Conservation (phyloP, 163 green algal species). For the Scenedesmus sp. region DNA sequence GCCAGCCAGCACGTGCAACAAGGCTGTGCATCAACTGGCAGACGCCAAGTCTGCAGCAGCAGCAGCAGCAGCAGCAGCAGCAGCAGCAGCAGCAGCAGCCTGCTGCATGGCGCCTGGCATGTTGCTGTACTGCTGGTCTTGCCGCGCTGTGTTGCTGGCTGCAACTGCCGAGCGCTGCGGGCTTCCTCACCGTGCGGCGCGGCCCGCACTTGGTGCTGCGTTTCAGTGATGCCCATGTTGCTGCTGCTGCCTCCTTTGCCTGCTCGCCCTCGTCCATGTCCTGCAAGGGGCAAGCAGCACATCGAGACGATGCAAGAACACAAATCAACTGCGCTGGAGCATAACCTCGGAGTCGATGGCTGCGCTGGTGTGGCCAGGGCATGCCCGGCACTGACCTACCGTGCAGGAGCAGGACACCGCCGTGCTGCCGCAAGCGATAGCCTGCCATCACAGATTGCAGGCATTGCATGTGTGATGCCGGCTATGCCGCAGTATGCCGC, state of each 20-base stretch:
- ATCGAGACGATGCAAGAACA: background rate
- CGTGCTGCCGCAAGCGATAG: background rate
- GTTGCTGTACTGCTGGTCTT: background rate
- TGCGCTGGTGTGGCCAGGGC: background rate
- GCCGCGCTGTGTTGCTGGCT: background rate
- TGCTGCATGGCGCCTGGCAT: background rate
- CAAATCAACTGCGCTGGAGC: background rate
- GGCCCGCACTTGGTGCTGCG: constrained; percentile 89
- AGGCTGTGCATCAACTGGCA: background rate
- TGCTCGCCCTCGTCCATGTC: constrained; percentile 70
- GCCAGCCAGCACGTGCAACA: background rate
- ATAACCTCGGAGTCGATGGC: no score
- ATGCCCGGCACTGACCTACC: background rate
- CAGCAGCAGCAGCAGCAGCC: background rate
- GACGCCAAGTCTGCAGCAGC: background rate
- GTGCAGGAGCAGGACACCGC: background rate
- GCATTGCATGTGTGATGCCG: background rate
- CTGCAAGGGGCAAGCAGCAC: constrained; percentile 55
- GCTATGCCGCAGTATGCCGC: background rate
- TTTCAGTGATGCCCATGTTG: constrained; percentile 90
- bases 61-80: no score
- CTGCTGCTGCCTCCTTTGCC: constrained; percentile 71
- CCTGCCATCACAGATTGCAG: background rate
- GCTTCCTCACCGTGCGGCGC: constrained; percentile 76
- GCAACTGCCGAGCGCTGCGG: background rate